A percentile compares a stretch with the other conserved stretches of the same genome.
Conservation (phyloP, 2,329 filamentous ascomycete genomes). For the Ustilaginoidea virens region DNA sequence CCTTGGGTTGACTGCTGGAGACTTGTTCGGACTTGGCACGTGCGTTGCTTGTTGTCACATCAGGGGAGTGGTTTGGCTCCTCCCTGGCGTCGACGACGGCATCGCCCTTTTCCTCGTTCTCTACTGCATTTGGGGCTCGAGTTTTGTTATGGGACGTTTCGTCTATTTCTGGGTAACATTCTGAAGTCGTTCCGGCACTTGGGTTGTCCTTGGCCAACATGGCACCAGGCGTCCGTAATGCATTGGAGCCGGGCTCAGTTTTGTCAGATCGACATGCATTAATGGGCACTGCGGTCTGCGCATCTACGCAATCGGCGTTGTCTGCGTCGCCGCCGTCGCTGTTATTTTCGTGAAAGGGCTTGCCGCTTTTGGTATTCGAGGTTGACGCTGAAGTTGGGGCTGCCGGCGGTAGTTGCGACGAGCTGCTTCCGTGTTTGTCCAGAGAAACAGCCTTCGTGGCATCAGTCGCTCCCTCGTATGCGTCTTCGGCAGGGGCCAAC, state of each 20-base stretch:
- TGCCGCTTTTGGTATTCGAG: not conserved
- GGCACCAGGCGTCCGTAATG: too few relatives aligned
- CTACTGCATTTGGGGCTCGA: not conserved
- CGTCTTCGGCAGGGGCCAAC: conserved; percentile 7
- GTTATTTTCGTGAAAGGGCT: conserved; percentile 7
- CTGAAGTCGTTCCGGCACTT: not conserved
- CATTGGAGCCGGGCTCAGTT: too few relatives aligned
- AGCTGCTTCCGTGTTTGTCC: too few relatives aligned
- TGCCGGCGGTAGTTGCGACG: too few relatives aligned
- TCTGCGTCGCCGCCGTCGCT: conserved; percentile 23
- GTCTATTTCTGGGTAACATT: not conserved
- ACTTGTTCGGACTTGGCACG: not conserved
- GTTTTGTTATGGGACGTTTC: not conserved
- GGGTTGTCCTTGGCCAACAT: not conserved
- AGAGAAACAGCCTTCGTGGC: too few relatives aligned
- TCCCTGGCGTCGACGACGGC: too few relatives aligned
- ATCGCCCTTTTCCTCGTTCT: not conserved
- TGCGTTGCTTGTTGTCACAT: not conserved
- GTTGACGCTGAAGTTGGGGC: too few relatives aligned
- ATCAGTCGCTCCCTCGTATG: too few relatives aligned
- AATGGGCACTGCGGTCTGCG: conserved; percentile 15
- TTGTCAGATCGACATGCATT: too few relatives aligned
- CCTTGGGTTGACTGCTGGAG: conserved; percentile 4
- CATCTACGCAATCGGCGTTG: conserved; percentile 20
- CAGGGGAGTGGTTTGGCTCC: too few relatives aligned